Evolutionary conservation across 768 basidiomycete species (phyloP), one percentile per base, ranked within the genome.

Genomic region (Cyclocybe aegerita): DNA sequence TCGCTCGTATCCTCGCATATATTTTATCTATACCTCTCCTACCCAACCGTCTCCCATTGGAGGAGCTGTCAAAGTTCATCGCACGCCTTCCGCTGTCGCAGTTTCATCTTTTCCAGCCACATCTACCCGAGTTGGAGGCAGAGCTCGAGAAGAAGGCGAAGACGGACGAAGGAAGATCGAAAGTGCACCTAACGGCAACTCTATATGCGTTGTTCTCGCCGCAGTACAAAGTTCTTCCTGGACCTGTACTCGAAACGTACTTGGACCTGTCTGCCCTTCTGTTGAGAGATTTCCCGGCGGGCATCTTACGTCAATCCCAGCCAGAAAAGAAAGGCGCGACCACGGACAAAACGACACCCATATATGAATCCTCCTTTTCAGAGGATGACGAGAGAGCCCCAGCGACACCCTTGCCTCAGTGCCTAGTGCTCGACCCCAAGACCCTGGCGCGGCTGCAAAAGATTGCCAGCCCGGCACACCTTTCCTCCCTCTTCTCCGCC

Each of bases 1-100:
- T 86, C 11, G 55, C 66, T 30, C 60, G 65, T 12, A 59, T 88
- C 29, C 56, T 89, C 46, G 61, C 71, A 11, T 66, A 72, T 52
- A 80, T 95, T 48, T 73, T 96, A 50, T 78, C 85, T 1, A 73
- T 95, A 39, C 88, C 90, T 0, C 70, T 92, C 0, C 76, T 98
- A 0, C 92, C 91, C 1, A 87, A 90, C 65, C 86, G 83, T 7
- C 71, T 88, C 40, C 87, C 82, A 33, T 71, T 85, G 15, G 65
- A 70, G 0, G 76, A 81, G 15, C 77, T 96, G 33, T 81, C 83
- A 3, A 67, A 76, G 16, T 72, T 98, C 36, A 83, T 87, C 11
- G 72, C 82, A 11, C 72, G 75, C 8, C 72, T 95, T 9, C 90
- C 92, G 1, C 72, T 79, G 40, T 43, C 64, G 0, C 50, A 66